Base-by-base conservation (phyloP, 345 rosid species). In the Raphanus sativus region DNA sequence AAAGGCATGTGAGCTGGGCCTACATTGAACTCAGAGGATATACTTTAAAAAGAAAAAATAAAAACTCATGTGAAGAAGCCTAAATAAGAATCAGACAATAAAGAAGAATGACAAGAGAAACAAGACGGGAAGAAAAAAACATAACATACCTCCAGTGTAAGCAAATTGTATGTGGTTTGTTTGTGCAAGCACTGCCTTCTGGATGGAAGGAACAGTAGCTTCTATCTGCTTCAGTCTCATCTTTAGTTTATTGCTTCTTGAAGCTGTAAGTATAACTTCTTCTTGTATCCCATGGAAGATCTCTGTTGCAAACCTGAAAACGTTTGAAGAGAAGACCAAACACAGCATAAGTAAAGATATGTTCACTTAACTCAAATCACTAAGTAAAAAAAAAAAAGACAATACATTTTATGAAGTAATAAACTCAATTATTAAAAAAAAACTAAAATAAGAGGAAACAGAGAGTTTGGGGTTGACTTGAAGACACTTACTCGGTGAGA, bases 221-320 rank as follows among this genome's bases (percentile, higher is more conserved):
- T 95, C 99, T 59, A 95, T 89, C 64, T 84, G 85, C 76, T 85
- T 87, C 38, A 89, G 85, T 55, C 96, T 94, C 79, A 85, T 86
- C 81, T 62, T 82, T 82, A 95, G 67, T 29, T 83, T 87, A 80
- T 80, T 91, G 75, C 96, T 92, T 86, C 97, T 86, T 68, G 97
- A 88, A 75, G 96, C 82, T 32, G 97, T 89, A 52, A 72, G 82
- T 74, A 80, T 85, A 65, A 86, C 89, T 75, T 87, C 90, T 70
- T 92, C 98, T 79, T 92, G 99, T 81, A 95, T 84, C 21, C 92
- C 98, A 81, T 92, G 99, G 29, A 95, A 95, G 73, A 95, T 89
- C 83, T 95, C 98, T 54, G 93, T 86, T 17, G 99, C 98, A 89
- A 92, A 92, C 80, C 99, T 95, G 68, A 21, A 58, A 32, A 0